Evolutionary conservation across 495 filamentous ascomycete genomes (phyloP), one percentile per base, ranked within the genome.

Genomic region (Bathelium albidoporum): DNA sequence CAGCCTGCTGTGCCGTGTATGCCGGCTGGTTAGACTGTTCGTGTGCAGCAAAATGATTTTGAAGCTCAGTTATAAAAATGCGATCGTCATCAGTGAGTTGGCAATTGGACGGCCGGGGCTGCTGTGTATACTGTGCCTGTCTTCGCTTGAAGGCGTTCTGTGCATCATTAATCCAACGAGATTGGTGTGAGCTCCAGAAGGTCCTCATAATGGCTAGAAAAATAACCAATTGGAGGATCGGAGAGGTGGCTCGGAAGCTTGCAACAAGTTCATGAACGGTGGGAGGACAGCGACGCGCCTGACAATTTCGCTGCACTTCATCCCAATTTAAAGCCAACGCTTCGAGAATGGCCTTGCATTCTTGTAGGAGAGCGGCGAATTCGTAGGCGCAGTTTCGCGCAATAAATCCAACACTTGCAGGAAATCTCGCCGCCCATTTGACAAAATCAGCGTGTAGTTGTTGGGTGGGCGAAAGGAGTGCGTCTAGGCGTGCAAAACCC

Each of bases 381-480:
- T 24, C 49, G 2, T 29, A 45, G 32, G 69, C 63, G 61, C 61
- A 71, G 1, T 39, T 44, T 4, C 22, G 18, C 9, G 59, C 58
- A 28, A 69, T 62, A 14, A 59, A 63, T 18, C 5, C 49, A 29
- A 55, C 9, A 29, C 29, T 24, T 12, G 24, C 10, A 1, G 71
- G 71, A 59, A 69, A 73, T 36, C 61, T 64, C 3, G 70, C 66
- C 36, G 70, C 70, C 41, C 69, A 70, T 1, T 32, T 2, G 10
- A 69, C n/a, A n/a, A 71, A 60, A 7, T 12, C 18, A 0, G 52
- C 26, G 18, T 53, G 61, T 18, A 71, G 52, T 11, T 32, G 36
- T 5, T 64, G 44, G 59, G 71, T 73, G 9, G 9, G 34, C 11
- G 39, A 62, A 12, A 73, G 64, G 28, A 67, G 36, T 3, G 61